Evolutionary conservation across 192 early-diverging fungal genomes (phyloP), one percentile per base, ranked within the genome.

Genomic region (Podochytrium sp.): DNA sequence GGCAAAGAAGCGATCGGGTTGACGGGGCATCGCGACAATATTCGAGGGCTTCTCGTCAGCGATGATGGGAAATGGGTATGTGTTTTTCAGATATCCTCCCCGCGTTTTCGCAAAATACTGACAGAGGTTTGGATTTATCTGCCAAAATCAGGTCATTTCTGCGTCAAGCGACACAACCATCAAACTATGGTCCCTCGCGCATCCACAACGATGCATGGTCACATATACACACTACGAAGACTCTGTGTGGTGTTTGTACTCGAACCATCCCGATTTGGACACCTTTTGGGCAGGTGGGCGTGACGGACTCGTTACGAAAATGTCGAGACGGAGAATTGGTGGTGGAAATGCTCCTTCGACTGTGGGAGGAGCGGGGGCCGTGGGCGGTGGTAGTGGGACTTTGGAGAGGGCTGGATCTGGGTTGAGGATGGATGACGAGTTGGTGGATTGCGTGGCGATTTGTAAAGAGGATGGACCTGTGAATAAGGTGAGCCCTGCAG

Each of bases 141-240:
- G 2, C 37, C 25, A 20, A 0, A 6, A 10, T 55, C 49, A 91
- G 92, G 86, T 97, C 5, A 81, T 99, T 23, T 95, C 94, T 0
- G 95, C 92, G 14, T 99, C 97, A 0, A 94, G 93, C 1, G 97
- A 99, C 79, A 86, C 93, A 1, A 95, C 97, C 0, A 93, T 98
- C 60, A 99, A 99, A 79, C 84, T 98, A n/a, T 99, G 96, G 97
- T 94, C 93, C 38, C 84, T 97, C 42, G 88, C 86, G 38, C 89
- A 71, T 41, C 82, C 92, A 33, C 90, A 94, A 70, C 89, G 95
- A 16, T 96, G 96, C 65, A 78, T 98, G 43, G 89, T 91, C 2
- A 98, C 96, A 0, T 98, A 90, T 71, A 89, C 93, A 3, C 95
- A 96, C 71, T 92, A 92, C 73, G 85, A 86, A 27, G 92, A 94